Conservation (phyloP, 257 asterid species). For the Rauvolfia tetraphylla region DNA sequence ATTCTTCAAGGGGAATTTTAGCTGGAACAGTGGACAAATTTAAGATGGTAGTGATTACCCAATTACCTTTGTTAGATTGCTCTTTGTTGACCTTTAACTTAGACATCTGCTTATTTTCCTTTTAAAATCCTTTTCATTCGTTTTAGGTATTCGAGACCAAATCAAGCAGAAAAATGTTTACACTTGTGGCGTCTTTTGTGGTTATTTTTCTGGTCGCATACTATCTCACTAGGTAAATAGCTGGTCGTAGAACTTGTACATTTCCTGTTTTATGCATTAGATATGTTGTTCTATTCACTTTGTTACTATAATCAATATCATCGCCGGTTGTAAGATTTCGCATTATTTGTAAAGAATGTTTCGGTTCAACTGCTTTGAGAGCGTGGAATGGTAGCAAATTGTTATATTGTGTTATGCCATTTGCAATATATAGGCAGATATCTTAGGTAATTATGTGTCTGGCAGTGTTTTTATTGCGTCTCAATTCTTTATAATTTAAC, state of each 20-base stretch:
- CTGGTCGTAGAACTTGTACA: slow-evolving; percentile 1
- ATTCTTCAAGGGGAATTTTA: slow-evolving; percentile 83
- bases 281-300: background rate
- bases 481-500: too few species aligned
- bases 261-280: background rate
- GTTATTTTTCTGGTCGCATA: slow-evolving; percentile 72
- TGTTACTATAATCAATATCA: background rate
- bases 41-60: slow-evolving; percentile 58
- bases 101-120: background rate
- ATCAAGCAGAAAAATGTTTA: slow-evolving; percentile 76
- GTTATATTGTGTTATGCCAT: background rate
- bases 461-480: too few species aligned
- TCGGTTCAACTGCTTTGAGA: background rate
- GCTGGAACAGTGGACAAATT: slow-evolving; percentile 97
- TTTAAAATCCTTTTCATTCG: background rate
- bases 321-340: background rate
- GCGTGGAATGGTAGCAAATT: background rate
- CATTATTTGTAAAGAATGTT: background rate
- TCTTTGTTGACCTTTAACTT: background rate
- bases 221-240: slow-evolving; percentile 68
- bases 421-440: too few species aligned
- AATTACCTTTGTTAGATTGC: too few species aligned
- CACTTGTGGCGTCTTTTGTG: slow-evolving; percentile 86
- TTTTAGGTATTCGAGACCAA: slow-evolving; percentile 88
- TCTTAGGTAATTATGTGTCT: too few species aligned